Conservation (phyloP, 2,329 filamentous ascomycete species). For the Exutisphaerella laricina region DNA sequence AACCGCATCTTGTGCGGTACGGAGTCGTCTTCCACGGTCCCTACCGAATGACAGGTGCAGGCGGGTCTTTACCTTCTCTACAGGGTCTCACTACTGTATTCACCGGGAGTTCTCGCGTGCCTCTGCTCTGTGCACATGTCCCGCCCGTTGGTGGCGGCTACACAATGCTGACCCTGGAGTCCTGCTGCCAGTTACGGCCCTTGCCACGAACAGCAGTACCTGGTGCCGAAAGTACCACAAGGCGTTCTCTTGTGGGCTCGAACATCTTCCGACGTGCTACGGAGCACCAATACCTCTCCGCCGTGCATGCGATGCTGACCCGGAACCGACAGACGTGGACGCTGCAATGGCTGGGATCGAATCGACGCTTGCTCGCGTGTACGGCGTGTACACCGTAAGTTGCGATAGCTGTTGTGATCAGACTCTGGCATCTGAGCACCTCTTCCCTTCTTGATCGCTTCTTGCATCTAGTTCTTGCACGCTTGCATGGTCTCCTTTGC, state of each 20-base stretch:
- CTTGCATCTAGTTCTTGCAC: constrained; percentile 6
- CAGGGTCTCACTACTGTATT: too few species aligned
- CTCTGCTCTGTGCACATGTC: constrained; percentile 1
- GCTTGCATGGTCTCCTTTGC: constrained; percentile 2
- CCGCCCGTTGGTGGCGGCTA: constrained; percentile 1
- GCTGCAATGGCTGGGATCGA: constrained; percentile 13
- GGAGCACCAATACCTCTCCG: constrained; percentile 19
- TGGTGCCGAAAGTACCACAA: constrained; percentile 19
- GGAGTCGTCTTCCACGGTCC: background rate
- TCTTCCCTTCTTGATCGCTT: constrained; percentile 1
- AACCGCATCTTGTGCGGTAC: background rate
- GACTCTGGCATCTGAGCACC: background rate
- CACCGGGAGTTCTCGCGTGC: constrained; percentile 4
- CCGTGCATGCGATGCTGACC: constrained; percentile 9
- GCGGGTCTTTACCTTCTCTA: too few species aligned
- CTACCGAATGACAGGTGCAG: background rate
- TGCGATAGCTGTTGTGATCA: constrained; percentile 7
- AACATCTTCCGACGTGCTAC: constrained; percentile 15
- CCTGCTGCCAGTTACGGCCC: constrained; percentile 3
- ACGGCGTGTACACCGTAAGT: constrained; percentile 22
- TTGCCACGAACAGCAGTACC: constrained; percentile 7
- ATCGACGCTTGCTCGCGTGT: constrained; percentile 16
- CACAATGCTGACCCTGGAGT: constrained; percentile 3
- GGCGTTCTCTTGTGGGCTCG: constrained; percentile 16
- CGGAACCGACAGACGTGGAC: constrained; percentile 12